Evolutionary conservation across 2,329 filamentous ascomycete species (phyloP).

Genomic region (Aspergillus nomiae): DNA sequence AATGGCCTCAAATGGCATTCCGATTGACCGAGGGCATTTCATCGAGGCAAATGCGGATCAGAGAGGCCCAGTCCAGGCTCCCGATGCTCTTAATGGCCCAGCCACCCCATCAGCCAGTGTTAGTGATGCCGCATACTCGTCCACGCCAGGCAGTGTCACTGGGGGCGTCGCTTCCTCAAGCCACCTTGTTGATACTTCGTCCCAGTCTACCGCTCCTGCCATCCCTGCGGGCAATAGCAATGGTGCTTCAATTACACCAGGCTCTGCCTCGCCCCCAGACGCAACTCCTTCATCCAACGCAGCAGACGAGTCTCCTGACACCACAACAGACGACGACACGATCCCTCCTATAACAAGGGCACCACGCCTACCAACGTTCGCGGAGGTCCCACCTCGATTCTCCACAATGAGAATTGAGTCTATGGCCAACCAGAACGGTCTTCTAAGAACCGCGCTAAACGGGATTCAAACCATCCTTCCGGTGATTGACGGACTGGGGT

Average conservation of each 20-base stretch:
- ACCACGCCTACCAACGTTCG: background rate
- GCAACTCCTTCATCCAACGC: background rate
- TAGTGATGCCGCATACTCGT: no score
- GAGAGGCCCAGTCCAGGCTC: no score
- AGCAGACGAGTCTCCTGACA: background rate
- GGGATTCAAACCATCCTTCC: background rate
- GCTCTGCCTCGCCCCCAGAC: no score
- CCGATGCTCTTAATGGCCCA: no score
- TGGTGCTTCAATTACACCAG: no score
- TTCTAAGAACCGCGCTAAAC: background rate
- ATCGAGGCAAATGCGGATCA: no score
- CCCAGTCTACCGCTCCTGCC: background rate
- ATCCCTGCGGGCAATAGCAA: no score
- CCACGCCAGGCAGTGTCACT: no score
- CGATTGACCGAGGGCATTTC: background rate
- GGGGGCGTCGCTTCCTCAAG: no score
- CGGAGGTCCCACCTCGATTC: background rate
- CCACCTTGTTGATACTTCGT: background rate
- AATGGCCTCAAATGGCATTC: background rate
- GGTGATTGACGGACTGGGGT: background rate
- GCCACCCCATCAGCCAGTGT: no score
- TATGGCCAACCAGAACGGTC: background rate
- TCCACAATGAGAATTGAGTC: background rate
- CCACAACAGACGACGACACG: background rate
- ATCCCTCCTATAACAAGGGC: background rate